Conservation (phyloP, 208 protist genomes). For the Trypanosoma avium region DNA sequence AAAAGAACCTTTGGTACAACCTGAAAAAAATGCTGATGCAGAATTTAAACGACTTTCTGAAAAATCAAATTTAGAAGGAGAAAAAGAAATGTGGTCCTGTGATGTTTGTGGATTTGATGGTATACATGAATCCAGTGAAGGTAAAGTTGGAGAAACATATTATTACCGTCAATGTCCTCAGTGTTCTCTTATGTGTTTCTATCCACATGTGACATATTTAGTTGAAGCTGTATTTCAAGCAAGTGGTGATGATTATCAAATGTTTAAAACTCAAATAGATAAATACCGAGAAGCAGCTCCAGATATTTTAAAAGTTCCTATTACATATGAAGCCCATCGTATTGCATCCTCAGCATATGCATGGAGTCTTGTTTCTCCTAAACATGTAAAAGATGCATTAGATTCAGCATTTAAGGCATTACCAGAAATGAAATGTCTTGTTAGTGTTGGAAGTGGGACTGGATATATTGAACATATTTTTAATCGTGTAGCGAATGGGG, state of each 20-base stretch:
- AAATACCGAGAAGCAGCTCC: conserved; percentile 58
- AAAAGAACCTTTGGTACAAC: conserved; percentile 32
- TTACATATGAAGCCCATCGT: conserved; percentile 84
- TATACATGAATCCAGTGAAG: conserved; percentile 55
- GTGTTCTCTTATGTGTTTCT: conserved; percentile 83
- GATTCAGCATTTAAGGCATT: conserved; percentile 50
- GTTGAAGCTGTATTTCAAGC: conserved; percentile 57
- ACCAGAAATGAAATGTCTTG: conserved; percentile 54
- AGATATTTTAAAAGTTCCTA: conserved; percentile 78
- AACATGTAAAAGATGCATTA: conserved; percentile 65
- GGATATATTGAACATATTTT: conserved; percentile 91
- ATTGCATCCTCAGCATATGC: conserved; percentile 75
- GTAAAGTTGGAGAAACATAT: conserved; percentile 65
- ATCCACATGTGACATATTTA: conserved; percentile 80
- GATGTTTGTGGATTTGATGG: conserved; percentile 68
- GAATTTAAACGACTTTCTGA: conserved; percentile 59
- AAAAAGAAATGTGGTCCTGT: conserved; percentile 64
- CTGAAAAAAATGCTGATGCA: conserved; percentile 31
- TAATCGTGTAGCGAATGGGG: conserved; percentile 77
- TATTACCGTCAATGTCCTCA: conserved; percentile 71
- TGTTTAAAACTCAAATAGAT: conserved; percentile 81
- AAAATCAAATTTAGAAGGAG: conserved; percentile 38
- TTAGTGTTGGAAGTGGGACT: conserved; percentile 79
- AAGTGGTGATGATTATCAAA: conserved; percentile 83
- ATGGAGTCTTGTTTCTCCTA: conserved; percentile 82